phyloP scores from a whole-genome alignment of 805 yeast species.

The Isabelozyma pseudorhagii region DNA sequence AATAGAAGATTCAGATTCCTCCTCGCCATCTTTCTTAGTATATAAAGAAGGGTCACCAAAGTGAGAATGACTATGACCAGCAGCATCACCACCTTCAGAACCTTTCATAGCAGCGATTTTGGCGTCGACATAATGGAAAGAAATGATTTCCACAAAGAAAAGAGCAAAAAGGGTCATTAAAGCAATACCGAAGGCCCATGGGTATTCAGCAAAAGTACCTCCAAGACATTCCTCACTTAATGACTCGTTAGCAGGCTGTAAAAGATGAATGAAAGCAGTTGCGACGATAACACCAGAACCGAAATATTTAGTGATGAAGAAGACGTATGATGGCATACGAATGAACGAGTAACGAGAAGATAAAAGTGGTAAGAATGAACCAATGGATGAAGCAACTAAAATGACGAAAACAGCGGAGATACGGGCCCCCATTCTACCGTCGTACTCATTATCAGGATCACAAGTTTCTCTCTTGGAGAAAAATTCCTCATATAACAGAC shows the following conservation, averaged over 20 bases:
- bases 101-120: slow-evolving; percentile 20
- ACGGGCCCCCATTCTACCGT: slow-evolving; percentile 47
- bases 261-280: slow-evolving; percentile 73
- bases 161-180: slow-evolving; percentile 49
- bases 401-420: slow-evolving; percentile 66
- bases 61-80: slow-evolving; percentile 50
- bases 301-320: slow-evolving; percentile 68
- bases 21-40: slow-evolving; percentile 22
- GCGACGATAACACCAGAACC: slow-evolving; percentile 85
- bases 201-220: slow-evolving; percentile 51
- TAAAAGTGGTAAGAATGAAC: slow-evolving; percentile 60
- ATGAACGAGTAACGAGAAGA: slow-evolving; percentile 58
- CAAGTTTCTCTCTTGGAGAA: slow-evolving; percentile 38
- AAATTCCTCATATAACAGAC: slow-evolving; percentile 28
- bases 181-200: slow-evolving; percentile 53
- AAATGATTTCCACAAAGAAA: slow-evolving; percentile 50
- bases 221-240: slow-evolving; percentile 60
- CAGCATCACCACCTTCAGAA: slow-evolving; percentile 15
- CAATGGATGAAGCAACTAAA: slow-evolving; percentile 49
- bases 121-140: slow-evolving; percentile 44
- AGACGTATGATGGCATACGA: slow-evolving; percentile 58
- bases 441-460: slow-evolving; percentile 39
- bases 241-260: slow-evolving; percentile 65
- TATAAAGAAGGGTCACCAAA: slow-evolving; percentile 44
- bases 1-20: slow-evolving; percentile 5